A percentile compares a stretch with the other conserved stretches of the same genome.
Conservation (phyloP, 2,329 filamentous ascomycete genomes). For the Ophiosphaerella narmari region DNA sequence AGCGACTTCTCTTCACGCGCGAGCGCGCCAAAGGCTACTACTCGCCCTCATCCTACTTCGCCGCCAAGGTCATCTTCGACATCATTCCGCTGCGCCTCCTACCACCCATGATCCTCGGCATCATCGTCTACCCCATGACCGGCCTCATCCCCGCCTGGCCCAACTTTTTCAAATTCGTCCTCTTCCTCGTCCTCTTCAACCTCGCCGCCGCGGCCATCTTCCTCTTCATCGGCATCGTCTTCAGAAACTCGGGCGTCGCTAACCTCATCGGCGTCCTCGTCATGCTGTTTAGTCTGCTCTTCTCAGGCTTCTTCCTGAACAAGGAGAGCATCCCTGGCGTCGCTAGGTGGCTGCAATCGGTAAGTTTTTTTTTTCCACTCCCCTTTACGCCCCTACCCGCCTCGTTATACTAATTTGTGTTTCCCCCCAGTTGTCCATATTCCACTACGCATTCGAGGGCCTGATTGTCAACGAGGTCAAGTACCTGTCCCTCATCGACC, state of each 20-base stretch:
- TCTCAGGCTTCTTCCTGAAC: slow-evolving; percentile 91
- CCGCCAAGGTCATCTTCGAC: slow-evolving; percentile 97
- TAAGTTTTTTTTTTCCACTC: slow-evolving; percentile 48
- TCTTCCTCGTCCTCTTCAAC: slow-evolving; percentile 94
- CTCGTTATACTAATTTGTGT: slow-evolving; percentile 8
- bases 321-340: slow-evolving; percentile 87
- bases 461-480: slow-evolving; percentile 97
- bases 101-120: slow-evolving; percentile 91
- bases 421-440: slow-evolving; percentile 74
- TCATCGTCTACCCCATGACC: slow-evolving; percentile 98
- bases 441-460: slow-evolving; percentile 96
- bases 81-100: slow-evolving; percentile 93
- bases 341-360: slow-evolving; percentile 85
- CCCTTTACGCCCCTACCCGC: neutral
- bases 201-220: slow-evolving; percentile 91
- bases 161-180: slow-evolving; percentile 88
- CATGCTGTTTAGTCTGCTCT: slow-evolving; percentile 96
- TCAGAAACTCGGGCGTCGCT: slow-evolving; percentile 87
- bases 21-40: slow-evolving; percentile 98
- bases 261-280: slow-evolving; percentile 93
- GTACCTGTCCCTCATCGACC: slow-evolving; percentile 84
- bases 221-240: slow-evolving; percentile 93
- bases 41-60: slow-evolving; percentile 88
- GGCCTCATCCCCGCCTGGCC: slow-evolving; percentile 80
- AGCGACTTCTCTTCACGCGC: slow-evolving; percentile 86